A percentile compares a stretch with the other conserved stretches of the same genome.
Evolutionary conservation across 78 protist species (phyloP).

Genomic region (Mantamonas sphyraenae): DNA sequence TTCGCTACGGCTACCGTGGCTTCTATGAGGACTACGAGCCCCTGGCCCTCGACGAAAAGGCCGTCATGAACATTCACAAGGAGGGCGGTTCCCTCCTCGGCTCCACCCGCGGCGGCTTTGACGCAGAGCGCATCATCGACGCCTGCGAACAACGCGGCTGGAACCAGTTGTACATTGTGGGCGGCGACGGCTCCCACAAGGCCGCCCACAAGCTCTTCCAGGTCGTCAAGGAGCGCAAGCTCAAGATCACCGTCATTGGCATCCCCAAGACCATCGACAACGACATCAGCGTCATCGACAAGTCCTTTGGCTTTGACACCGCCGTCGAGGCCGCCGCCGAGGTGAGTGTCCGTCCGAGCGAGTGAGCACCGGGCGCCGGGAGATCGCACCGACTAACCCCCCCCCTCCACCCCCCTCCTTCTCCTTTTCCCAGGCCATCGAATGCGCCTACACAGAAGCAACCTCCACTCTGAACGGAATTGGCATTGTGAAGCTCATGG

Average conservation of each 20-base stretch:
- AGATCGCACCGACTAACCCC: not conserved
- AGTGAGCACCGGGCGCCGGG: not conserved
- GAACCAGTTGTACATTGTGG: conserved; percentile 31
- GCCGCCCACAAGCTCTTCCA: conserved; percentile 17
- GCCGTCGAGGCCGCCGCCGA: conserved; percentile 42
- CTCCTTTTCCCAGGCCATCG: conserved; percentile 9
- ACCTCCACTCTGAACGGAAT: conserved; percentile 16
- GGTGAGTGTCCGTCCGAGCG: no score
- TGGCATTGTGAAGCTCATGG: conserved; percentile 65
- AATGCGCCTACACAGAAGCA: conserved; percentile 24
- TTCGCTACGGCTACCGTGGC: conserved; percentile 19
- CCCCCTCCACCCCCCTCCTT: not conserved
- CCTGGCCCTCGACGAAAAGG: not conserved
- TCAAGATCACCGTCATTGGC: conserved; percentile 16
- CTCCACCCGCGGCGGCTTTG: conserved; percentile 40
- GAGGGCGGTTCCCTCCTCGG: conserved; percentile 46
- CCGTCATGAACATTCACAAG: conserved; percentile 16
- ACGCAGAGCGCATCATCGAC: conserved; percentile 7
- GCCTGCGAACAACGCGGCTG: not conserved
- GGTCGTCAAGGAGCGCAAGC: conserved; percentile 4
- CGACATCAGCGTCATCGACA: conserved; percentile 10
- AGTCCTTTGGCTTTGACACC: conserved; percentile 51
- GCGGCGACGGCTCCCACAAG: conserved; percentile 64
- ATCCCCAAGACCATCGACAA: conserved; percentile 52
- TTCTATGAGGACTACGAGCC: not conserved